Evolutionary conservation across 495 filamentous ascomycete species (phyloP).

Genomic region (Viridothelium virens): DNA sequence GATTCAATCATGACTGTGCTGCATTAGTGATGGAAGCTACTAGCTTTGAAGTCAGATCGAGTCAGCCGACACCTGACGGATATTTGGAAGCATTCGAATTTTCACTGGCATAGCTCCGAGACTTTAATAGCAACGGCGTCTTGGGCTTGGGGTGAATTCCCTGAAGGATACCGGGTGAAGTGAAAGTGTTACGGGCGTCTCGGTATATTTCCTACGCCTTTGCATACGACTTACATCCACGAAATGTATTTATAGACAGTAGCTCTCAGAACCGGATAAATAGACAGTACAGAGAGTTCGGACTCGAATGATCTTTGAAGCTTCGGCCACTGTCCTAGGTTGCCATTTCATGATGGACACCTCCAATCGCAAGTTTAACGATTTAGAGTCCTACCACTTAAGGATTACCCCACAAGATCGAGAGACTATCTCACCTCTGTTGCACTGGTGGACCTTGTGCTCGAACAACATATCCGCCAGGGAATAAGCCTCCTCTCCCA

Average conservation of each 20-base stretch:
- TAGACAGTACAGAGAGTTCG: not conserved
- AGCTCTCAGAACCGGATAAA: not conserved
- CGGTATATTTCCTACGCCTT: not conserved
- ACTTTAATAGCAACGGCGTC: not conserved
- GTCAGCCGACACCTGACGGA: no score
- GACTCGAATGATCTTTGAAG: not conserved
- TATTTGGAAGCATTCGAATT: not conserved
- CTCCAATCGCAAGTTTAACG: not conserved
- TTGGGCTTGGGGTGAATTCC: not conserved
- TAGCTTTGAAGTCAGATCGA: no score
- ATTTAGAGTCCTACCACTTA: not conserved
- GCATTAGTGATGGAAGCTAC: no score
- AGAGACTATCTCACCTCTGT: no score
- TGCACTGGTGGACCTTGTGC: constrained; percentile 23
- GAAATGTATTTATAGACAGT: not conserved
- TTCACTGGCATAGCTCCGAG: not conserved
- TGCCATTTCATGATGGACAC: no score
- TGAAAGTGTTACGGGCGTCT: not conserved
- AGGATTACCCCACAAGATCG: no score
- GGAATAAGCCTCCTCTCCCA: constrained; percentile 66
- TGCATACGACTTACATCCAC: not conserved
- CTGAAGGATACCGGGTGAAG: not conserved
- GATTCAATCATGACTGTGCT: no score
- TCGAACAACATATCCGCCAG: constrained; percentile 54
- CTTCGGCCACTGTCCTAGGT: not conserved